Percentiles rank a stretch among this genome's conserved stretches.
Conservation (phyloP, 2,329 filamentous ascomycete genomes). For the Beauveria brongniartii region DNA sequence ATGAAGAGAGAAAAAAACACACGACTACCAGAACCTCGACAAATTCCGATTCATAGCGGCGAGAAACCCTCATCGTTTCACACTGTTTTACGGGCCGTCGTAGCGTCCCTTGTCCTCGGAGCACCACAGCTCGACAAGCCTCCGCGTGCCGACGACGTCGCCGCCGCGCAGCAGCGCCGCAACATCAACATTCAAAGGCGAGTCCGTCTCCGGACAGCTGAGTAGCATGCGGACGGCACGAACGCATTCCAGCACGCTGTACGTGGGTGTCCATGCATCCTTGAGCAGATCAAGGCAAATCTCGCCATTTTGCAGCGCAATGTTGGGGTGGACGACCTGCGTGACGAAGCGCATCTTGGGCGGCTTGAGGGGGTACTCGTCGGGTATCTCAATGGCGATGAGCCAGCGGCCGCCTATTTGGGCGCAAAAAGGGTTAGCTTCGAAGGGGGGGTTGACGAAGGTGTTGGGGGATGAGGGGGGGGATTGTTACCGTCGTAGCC, state of each 20-base stretch:
- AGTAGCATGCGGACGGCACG: constrained; percentile 63
- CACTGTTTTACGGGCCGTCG: constrained; percentile 22
- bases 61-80: background rate
- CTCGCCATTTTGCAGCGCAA: constrained; percentile 63
- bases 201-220: constrained; percentile 59
- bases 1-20: background rate
- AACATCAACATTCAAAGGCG: constrained; percentile 71
- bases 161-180: constrained; percentile 62
- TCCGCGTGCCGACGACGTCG: constrained; percentile 59
- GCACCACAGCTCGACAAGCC: constrained; percentile 66
- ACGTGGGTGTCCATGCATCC: constrained; percentile 75
- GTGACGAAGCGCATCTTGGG: constrained; percentile 78
- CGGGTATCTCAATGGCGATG: constrained; percentile 66
- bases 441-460: background rate
- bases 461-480: background rate
- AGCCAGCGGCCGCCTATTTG: constrained; percentile 66
- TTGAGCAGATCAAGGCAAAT: constrained; percentile 87
- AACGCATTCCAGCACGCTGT: constrained; percentile 69
- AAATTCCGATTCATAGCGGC: background rate
- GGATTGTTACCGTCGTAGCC: constrained; percentile 45
- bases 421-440: background rate
- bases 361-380: constrained; percentile 69
- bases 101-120: constrained; percentile 28
- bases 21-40: background rate
- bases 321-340: constrained; percentile 77